phyloP scores from a whole-genome alignment of 176 grass and related monocot genomes.

The Triticum dicoccoides region DNA sequence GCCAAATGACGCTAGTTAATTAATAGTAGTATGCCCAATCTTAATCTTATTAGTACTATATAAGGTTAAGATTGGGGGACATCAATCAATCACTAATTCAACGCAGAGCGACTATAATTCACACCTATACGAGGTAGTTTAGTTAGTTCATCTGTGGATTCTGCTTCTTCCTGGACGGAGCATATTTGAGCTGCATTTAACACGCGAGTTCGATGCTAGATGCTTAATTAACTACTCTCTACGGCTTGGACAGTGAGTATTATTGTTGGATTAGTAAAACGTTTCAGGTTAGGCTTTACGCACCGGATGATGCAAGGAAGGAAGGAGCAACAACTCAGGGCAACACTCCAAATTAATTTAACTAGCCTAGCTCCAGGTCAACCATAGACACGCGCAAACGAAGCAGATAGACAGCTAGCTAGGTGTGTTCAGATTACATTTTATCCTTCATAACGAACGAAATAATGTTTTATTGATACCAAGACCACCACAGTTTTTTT shows the following conservation, averaged over 20 bases:
- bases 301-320: not conserved
- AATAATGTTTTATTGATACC: not conserved
- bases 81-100: not conserved
- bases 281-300: not conserved
- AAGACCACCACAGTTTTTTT: too few relatives aligned
- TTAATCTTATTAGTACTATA: too few relatives aligned
- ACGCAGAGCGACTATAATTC: too few relatives aligned
- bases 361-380: not conserved
- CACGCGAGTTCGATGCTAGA: not conserved
- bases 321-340: not conserved
- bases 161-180: not conserved
- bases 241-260: not conserved
- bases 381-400: not conserved
- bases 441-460: not conserved
- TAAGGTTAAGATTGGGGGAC: not conserved
- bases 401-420: not conserved
- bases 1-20: not conserved
- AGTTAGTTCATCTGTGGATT: not conserved
- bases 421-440: not conserved
- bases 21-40: not conserved
- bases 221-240: not conserved
- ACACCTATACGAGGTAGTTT: not conserved
- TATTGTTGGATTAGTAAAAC: not conserved
- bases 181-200: not conserved
- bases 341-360: too few relatives aligned